Base-by-base conservation (phyloP, 1,284 basidiomycete species). In the Xerocomus amazonicus region DNA sequence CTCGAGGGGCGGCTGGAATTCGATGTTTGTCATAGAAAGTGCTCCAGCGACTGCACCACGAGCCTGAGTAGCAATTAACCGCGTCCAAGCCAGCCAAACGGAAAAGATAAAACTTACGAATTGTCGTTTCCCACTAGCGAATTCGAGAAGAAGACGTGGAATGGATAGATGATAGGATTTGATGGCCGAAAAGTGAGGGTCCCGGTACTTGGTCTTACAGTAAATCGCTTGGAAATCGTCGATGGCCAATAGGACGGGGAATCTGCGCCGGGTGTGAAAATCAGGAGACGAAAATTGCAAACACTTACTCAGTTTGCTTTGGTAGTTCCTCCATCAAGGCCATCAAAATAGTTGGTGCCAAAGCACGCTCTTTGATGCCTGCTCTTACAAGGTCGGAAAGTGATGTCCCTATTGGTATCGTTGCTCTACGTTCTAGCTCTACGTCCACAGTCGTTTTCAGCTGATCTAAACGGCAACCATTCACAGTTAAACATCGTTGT, bases 151-250 rank as follows among this genome's bases (percentile, higher is more conserved):
- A 23, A 91, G 63, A 9, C 92, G 79, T 0, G 94, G 91, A 17
- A 92, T 70, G 9, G 88, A 87, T 4, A 98, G 76, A 62, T 96
- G 87, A 63, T 88, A 92, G 0, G 90, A 71, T 57, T 88, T 81
- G 49, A 97, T 80, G 6, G 71, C 61, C 9, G 76, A 71, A 67
- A 84, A 94, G 47, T 88, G 84, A 2, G 91, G 88, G 51, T 92
- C 84, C 36, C 84, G 81, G 73, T 97, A 97, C 16, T 74, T 66
- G 0, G 86, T 81, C 42, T 76, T 78, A 60, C 79, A 73, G 66
- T 91, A 95, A 31, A 97, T 72, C 0, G 88, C 77, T 64, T 97
- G 93, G 59, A 87, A 82, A 58, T 95, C 91, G 61, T 97, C 95
- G 1, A 97, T 71, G 0, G 92, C 93, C 27, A 96, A 70, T 6